Base-by-base conservation (phyloP, 345 rosid genomes). In the Camelina neglecta region DNA sequence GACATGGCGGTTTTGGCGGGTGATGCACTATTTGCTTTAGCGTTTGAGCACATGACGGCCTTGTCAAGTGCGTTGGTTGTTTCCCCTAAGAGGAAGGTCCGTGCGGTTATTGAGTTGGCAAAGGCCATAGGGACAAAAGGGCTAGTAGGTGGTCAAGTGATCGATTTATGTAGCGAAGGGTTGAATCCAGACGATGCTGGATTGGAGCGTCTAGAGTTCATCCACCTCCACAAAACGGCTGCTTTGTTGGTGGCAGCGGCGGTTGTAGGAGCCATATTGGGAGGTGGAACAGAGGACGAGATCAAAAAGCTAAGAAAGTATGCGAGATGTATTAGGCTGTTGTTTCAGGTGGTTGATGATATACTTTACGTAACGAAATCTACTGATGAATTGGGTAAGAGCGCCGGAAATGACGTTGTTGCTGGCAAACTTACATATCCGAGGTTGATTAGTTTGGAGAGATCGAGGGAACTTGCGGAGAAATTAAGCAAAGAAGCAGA, bases 301-400 rank as follows among this genome's bases (percentile, higher is more conserved):
- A 84, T 92, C 12, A 92, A 94, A 72, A 90, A 74, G 67, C 70
- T 92, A 78, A 85, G 97, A 84, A 81, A 75, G 45, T 94, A 87
- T 23, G 97, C 98, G 0, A 81, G 89, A 64, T 79, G 80, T 61
- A 85, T 89, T 48, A 96, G 97, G 13, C 50, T 92, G 24, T 33
- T 94, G 89, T 91, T 94, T 65, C 98, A 94, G 64, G 95, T 93
- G n/a, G 96, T 93, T 74, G 97, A 93, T 79, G 96, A 91, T 68
- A 92, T 93, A 15, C 91, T 94, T 38, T 97, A 94, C 67, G 85
- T 92, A 26, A 92, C 97, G 0, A 86, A 81, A 75, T 86, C 98
- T 5, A 88, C 93, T 0, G 66, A 86, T 55, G 90, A 94, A 65
- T 57, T 90, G 82, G 97, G 98, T 49, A 93, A 93, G 80, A 93